Evolutionary conservation across 176 grass and related monocot species (phyloP), one percentile per base, ranked within the genome.

Genomic region (Microstegium vimineum): DNA sequence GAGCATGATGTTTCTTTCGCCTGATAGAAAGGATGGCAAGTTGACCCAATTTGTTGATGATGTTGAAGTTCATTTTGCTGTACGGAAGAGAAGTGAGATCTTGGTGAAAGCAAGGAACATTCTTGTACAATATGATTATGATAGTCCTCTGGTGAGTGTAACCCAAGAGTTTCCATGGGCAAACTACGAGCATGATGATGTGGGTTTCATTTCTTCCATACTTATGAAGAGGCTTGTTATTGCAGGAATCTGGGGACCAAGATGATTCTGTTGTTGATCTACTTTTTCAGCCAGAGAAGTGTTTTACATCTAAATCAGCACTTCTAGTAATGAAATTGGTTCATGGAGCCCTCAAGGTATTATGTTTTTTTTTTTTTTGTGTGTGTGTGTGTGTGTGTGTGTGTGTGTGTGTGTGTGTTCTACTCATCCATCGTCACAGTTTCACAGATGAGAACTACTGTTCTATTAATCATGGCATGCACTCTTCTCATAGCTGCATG

Each of bases 41-140:
- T 91, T 98, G 82, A 95, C 84, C n/a, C 86, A 95, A 62, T 98
- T 86, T 93, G 90, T 94, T 77, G 80, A 95, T 82, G 81, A 98
- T 66, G 95, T 95, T 73, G 95, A 95, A 89, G 88, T 95, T 84
- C 92, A 98, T 92, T 98, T 98, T 78, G 95, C 95, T 93, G 83
- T 90, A n/a, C 89, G 81, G 80, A 95, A 93, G 80, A 95, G 86
- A 82, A 95, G 85, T 69, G 95, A 98, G 69, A 91, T 93, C 65
- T 87, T 95, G 85, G 92, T 94, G 38, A 95, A 89, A 73, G 90
- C 93, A 86, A 95, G 93, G 88, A 61, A 83, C 36, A 79, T 88
- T 85, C 84, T 98, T 85, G 77, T 94, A 66, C 81, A 88, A 23
- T 98, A 87, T 91, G 86, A 92, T 84, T 95, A 90, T 28, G 64